Percentiles rank a stretch among this genome's conserved stretches.
These are phyloP conservation scores for Trapa bicornis DNA, from an alignment of 345 rosid genomes.

Conservation along the genomic window DNA sequence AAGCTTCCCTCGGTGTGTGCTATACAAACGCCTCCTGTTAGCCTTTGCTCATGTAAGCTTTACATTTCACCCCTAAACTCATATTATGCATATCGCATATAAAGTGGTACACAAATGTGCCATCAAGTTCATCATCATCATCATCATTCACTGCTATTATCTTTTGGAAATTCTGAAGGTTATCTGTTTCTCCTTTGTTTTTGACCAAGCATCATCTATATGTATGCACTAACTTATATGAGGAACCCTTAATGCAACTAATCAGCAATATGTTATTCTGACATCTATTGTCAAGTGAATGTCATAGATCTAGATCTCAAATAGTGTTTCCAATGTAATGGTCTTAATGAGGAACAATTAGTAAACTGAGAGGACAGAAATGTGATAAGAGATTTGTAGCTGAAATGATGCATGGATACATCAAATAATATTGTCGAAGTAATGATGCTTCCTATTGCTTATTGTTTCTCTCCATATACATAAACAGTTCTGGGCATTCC, in stretches of 20 bases:
- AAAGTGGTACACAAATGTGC: not conserved
- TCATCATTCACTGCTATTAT: not conserved
- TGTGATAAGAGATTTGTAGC: too few relatives aligned
- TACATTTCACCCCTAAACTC: not conserved
- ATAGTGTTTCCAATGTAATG: too few relatives aligned
- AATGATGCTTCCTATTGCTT: not conserved
- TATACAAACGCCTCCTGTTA: slow-evolving; percentile 31
- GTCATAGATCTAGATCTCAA: not conserved
- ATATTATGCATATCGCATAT: not conserved
- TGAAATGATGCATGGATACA: not conserved
- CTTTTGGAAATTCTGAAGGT: not conserved
- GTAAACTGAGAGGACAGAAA: too few relatives aligned
- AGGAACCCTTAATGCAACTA: not conserved
- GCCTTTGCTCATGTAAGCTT: slow-evolving; percentile 35
- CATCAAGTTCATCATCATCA: too few relatives aligned
- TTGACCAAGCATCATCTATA: not conserved
- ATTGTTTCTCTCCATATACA: not conserved
- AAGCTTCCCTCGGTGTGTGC: slow-evolving; percentile 50
- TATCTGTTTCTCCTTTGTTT: not conserved
- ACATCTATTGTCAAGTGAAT: not conserved
- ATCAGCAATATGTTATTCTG: not conserved
- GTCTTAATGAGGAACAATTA: too few relatives aligned
- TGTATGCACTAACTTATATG: not conserved
- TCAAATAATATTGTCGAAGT: not conserved
- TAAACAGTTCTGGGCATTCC: slow-evolving; percentile 1